These are phyloP conservation scores for Paxillus ammoniavirescens DNA, from an alignment of 768 basidiomycete species.

Conservation along the genomic window DNA sequence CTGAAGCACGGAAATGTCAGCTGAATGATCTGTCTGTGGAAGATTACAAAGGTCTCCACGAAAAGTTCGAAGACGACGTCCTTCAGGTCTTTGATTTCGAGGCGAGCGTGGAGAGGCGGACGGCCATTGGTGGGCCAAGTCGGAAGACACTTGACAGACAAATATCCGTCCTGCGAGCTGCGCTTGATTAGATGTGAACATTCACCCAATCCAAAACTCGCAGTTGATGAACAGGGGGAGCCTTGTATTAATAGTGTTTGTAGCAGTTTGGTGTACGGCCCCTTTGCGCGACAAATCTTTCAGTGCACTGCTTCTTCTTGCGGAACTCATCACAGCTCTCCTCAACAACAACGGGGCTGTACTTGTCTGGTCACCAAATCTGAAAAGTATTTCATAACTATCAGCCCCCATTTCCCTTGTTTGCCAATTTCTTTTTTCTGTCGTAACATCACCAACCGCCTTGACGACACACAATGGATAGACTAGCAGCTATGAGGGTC, in stretches of 20 bases:
- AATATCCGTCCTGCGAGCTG: constrained; percentile 68
- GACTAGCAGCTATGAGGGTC: constrained; percentile 86
- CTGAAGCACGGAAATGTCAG: constrained; percentile 78
- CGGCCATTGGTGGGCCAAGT: constrained; percentile 92
- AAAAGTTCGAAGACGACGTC: constrained; percentile 81
- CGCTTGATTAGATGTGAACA: constrained; percentile 37
- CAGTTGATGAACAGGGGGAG: not conserved
- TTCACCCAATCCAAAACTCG: not conserved
- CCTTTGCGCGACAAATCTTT: not conserved
- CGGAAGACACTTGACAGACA: constrained; percentile 82
- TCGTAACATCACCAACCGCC: constrained; percentile 33
- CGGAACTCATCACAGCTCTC: not conserved
- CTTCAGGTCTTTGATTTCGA: constrained; percentile 91
- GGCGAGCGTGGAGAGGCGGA: constrained; percentile 87
- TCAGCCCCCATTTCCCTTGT: not conserved
- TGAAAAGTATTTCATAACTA: not conserved
- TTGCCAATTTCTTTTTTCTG: constrained; percentile 8
- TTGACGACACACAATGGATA: constrained; percentile 73
- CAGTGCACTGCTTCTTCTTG: not conserved
- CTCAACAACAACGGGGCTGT: not conserved
- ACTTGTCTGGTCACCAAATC: not conserved
- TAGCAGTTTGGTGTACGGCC: constrained; percentile 1
- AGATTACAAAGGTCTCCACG: constrained; percentile 75
- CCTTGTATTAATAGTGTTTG: constrained; percentile 2
- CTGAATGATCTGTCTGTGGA: constrained; percentile 76